Conservation (phyloP, 164 flowering plant genomes). For the Vitis riparia region DNA sequence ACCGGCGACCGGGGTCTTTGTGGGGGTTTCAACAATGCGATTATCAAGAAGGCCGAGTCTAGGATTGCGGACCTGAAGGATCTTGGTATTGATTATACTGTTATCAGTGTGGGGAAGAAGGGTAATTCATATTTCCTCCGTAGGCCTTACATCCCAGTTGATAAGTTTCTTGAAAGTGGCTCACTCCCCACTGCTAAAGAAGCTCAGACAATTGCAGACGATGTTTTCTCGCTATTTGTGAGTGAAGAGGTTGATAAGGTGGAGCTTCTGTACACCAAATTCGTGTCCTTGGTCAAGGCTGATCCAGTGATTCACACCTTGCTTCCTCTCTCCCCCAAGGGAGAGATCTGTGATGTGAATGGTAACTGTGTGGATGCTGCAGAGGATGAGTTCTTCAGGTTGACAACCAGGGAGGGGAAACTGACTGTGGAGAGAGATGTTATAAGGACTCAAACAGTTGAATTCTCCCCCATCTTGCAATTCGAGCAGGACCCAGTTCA, state of each 20-base stretch:
- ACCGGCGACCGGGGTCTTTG: conserved; percentile 90
- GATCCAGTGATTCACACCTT: conserved; percentile 76
- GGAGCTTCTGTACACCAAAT: conserved; percentile 81
- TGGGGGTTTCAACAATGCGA: conserved; percentile 69
- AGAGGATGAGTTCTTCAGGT: conserved; percentile 81
- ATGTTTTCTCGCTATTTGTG: conserved; percentile 72
- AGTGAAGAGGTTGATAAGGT: conserved; percentile 91
- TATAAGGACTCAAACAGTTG: conserved; percentile 26
- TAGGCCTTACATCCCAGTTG: conserved; percentile 49
- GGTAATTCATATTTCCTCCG: conserved; percentile 67
- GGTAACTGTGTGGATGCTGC: conserved; percentile 70
- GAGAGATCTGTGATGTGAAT: conserved; percentile 63
- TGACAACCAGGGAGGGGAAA: conserved; percentile 81
- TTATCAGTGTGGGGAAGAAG: conserved; percentile 84
- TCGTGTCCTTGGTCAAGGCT: conserved; percentile 71
- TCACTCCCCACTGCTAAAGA: conserved; percentile 77
- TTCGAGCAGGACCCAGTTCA: conserved; percentile 97
- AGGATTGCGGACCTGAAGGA: conserved; percentile 58
- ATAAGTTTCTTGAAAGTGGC: conserved; percentile 53
- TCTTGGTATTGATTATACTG: conserved; percentile 51
- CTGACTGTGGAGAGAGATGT: conserved; percentile 66
- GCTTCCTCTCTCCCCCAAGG: conserved; percentile 72
- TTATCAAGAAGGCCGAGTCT: conserved; percentile 65
- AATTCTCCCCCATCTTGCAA: conserved; percentile 53
- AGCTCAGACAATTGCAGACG: conserved; percentile 83